A percentile compares a stretch with the other conserved stretches of the same genome.
These are phyloP conservation scores for Pichiaceae sp. DNA, from an alignment of 1,139 yeast genomes.

Conservation along the genomic window DNA sequence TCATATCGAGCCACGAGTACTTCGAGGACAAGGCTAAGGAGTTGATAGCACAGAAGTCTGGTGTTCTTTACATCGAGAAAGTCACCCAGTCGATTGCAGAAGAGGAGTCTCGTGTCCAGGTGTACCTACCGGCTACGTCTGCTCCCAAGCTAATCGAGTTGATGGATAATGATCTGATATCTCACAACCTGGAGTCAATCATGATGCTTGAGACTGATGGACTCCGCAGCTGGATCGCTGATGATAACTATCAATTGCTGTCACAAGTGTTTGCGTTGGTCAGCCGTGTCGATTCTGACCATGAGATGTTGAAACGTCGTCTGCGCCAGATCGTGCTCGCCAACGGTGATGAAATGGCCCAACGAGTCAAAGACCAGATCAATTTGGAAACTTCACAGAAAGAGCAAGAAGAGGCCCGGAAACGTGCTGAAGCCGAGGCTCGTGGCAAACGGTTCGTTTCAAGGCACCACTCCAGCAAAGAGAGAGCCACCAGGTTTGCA, in stretches of 20 bases:
- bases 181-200: conserved; percentile 47
- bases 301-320: conserved; percentile 40
- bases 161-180: conserved; percentile 56
- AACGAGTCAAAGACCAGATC: conserved; percentile 15
- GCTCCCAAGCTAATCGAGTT: conserved; percentile 44
- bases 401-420: conserved; percentile 17
- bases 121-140: conserved; percentile 49
- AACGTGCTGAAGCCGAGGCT: conserved; percentile 7
- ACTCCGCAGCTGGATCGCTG: conserved; percentile 44
- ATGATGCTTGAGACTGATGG: conserved; percentile 48
- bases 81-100: conserved; percentile 46
- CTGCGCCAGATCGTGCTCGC: conserved; percentile 39
- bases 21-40: conserved; percentile 42
- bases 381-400: conserved; percentile 7
- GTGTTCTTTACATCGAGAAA: conserved; percentile 47
- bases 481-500: conserved; percentile 44
- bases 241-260: conserved; percentile 32
- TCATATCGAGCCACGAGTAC: conserved; percentile 47
- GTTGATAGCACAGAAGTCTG: conserved; percentile 27
- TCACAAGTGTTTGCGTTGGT: conserved; percentile 41
- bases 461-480: conserved; percentile 29
- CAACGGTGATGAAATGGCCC: conserved; percentile 31
- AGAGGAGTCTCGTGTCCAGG: conserved; percentile 46
- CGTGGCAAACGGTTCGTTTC: conserved; percentile 5
- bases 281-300: conserved; percentile 45